Conservation (phyloP, 345 rosid genomes). For the Heritiera fomes region DNA sequence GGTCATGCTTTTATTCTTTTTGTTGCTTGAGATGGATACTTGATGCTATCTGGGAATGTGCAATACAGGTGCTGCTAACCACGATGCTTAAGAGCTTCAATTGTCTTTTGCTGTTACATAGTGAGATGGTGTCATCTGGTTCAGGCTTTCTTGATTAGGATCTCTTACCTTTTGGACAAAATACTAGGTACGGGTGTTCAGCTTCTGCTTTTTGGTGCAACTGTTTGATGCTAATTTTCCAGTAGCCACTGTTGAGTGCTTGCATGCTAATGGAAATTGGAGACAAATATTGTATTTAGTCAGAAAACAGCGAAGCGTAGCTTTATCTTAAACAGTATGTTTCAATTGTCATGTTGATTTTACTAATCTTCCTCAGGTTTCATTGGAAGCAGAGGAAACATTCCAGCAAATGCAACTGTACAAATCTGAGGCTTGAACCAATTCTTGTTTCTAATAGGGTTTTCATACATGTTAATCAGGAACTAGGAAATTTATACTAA, state of each 20-base stretch:
- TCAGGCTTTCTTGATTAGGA: conserved; percentile 18
- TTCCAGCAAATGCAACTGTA: conserved; percentile 32
- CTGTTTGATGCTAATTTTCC: background rate
- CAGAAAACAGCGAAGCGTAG: background rate
- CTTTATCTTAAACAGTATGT: background rate
- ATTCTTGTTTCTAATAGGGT: conserved; percentile 11
- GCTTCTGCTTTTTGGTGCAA: conserved; percentile 1
- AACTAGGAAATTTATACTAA: background rate
- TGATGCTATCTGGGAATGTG: background rate
- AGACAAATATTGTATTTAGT: background rate
- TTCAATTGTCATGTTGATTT: background rate
- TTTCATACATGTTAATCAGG: background rate
- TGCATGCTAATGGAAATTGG: conserved; percentile 1
- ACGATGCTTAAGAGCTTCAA: background rate
- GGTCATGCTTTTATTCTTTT: background rate
- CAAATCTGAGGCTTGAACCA: conserved; percentile 36
- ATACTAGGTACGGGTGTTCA: conserved; percentile 26
- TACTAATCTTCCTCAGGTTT: conserved; percentile 24
- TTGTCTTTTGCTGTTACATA: background rate
- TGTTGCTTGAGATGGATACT: background rate
- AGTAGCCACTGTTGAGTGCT: background rate
- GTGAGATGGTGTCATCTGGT: background rate
- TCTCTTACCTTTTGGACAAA: conserved; percentile 25
- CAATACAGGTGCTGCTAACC: conserved; percentile 3
- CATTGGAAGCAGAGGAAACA: conserved; percentile 14